Conservation (phyloP, 2,329 filamentous ascomycete genomes). For the Fusarium floridanum region DNA sequence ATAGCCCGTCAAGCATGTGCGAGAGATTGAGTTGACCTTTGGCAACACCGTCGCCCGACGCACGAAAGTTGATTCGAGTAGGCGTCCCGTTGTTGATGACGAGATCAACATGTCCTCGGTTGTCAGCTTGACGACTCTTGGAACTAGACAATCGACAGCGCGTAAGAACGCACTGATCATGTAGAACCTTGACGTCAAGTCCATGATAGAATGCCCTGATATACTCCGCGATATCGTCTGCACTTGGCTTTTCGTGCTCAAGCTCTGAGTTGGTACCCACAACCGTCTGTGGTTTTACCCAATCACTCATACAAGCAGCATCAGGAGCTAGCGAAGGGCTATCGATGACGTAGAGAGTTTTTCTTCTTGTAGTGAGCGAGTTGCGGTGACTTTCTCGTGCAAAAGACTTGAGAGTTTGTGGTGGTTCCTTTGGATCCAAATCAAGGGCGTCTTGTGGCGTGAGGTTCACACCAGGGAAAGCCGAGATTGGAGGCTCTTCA, state of each 20-base stretch:
- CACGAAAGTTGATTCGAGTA: constrained; percentile 65
- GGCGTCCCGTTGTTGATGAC: constrained; percentile 46
- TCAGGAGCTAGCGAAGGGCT: not conserved
- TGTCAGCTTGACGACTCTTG: not conserved
- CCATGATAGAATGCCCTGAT: constrained; percentile 65
- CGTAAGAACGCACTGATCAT: constrained; percentile 57
- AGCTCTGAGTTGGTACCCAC: not conserved
- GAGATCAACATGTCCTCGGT: constrained; percentile 58
- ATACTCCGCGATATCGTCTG: constrained; percentile 53
- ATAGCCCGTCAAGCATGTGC: constrained; percentile 70
- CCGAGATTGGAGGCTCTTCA: not conserved
- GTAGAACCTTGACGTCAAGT: constrained; percentile 61
- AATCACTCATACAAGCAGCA: not conserved
- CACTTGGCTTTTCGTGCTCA: constrained; percentile 35
- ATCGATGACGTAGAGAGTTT: not conserved
- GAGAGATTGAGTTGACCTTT: constrained; percentile 68
- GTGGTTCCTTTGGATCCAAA: constrained; percentile 3
- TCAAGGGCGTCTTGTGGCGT: constrained; percentile 3
- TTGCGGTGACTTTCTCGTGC: not conserved
- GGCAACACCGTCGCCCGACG: constrained; percentile 61
- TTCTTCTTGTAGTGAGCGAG: not conserved
- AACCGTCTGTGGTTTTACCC: not conserved
- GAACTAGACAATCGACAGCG: constrained; percentile 51
- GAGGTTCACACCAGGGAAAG: constrained; percentile 5
- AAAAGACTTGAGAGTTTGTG: not conserved